phyloP scores from a whole-genome alignment of 2,329 filamentous ascomycete genomes.

The Fusarium clavum region DNA sequence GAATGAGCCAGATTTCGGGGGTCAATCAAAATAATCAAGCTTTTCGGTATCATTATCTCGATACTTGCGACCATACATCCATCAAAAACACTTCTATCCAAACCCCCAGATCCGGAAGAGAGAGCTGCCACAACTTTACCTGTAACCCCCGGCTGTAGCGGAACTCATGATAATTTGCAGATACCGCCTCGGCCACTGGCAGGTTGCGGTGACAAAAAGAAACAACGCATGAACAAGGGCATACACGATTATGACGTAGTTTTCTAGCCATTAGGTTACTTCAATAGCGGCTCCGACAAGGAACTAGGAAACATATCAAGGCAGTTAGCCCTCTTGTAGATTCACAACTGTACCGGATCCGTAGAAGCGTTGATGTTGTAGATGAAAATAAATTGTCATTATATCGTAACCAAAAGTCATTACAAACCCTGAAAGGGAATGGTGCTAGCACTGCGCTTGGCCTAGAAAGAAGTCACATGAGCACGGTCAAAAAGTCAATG shows the following conservation, averaged over 20 bases:
- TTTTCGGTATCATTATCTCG: conserved; percentile 57
- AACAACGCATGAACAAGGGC: conserved; percentile 3
- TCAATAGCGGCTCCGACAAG: background rate
- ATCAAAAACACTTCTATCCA: conserved; percentile 27
- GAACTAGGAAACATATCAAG: background rate
- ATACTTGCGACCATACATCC: conserved; percentile 50
- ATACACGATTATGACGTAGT: conserved; percentile 17
- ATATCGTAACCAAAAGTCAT: background rate
- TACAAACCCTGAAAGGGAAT: background rate
- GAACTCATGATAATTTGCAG: background rate
- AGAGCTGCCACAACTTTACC: background rate
- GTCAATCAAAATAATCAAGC: conserved; percentile 53
- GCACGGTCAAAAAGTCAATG: background rate
- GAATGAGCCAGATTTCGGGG: background rate
- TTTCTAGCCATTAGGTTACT: background rate
- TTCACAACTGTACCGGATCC: background rate
- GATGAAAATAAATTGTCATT: background rate
- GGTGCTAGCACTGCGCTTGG: background rate
- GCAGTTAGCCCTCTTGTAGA: background rate
- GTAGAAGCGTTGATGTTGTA: background rate
- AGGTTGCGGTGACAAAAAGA: background rate
- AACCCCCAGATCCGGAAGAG: background rate
- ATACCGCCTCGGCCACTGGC: background rate
- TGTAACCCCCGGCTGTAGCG: background rate
- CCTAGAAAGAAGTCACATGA: background rate